These are phyloP conservation scores for Anethum foeniculum DNA, from an alignment of 140 eudicot genomes.

Conservation along the genomic window DNA sequence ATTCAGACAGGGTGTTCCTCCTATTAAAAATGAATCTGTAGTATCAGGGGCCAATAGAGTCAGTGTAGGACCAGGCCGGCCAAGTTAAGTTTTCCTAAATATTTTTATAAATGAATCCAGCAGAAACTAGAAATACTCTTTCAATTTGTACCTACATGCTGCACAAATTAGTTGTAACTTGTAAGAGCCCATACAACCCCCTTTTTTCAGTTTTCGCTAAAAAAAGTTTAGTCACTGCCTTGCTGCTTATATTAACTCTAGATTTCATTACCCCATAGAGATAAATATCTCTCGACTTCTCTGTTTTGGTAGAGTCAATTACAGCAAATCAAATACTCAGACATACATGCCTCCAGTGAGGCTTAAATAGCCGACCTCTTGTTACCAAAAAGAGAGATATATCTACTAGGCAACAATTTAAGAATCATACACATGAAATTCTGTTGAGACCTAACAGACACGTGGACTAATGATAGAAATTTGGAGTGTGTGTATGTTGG, in stretches of 20 bases:
- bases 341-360: not conserved
- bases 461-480: not conserved
- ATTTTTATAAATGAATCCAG: not conserved
- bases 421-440: not conserved
- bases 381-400: not conserved
- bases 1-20: not conserved
- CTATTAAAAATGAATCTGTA: too few species aligned
- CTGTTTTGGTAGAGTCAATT: not conserved
- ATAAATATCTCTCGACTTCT: too few species aligned
- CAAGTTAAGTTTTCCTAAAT: too few species aligned
- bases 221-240: too few species aligned
- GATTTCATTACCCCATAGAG: too few species aligned
- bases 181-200: too few species aligned
- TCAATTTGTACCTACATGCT: too few species aligned
- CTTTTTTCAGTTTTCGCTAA: too few species aligned
- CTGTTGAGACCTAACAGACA: not conserved
- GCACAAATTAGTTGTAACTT: too few species aligned
- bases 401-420: not conserved
- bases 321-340: not conserved
- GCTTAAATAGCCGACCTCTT: not conserved
- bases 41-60: not conserved
- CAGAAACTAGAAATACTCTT: not conserved
- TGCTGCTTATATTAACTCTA: too few species aligned
- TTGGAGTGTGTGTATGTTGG: not conserved
- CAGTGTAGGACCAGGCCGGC: not conserved